Evolutionary conservation across 192 early-diverging fungal genomes (phyloP), one percentile per base, ranked within the genome.

Genomic region (Pilobolus umbonatus): DNA sequence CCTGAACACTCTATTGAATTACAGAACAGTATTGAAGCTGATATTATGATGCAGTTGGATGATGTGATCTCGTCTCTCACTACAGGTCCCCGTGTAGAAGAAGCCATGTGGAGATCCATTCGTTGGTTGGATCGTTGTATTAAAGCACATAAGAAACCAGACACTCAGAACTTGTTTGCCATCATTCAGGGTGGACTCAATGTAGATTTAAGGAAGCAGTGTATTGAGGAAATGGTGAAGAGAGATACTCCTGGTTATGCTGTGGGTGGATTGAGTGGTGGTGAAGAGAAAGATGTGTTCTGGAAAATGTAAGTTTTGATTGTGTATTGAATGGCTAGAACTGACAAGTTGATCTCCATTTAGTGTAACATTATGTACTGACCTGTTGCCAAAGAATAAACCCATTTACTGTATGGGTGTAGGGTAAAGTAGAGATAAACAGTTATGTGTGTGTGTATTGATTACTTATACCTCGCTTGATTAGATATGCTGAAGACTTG

Each of bases 391-490:
- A 21, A 73, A 83, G 19, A 79, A 76, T 57, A 93, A 93, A 60
- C 91, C 91, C 21, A 87, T 88, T 62, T 93, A 93, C 75, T 93
- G 89, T 74, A 93, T 93, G 91, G 91, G 91, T 17, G 88, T 93
- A 26, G 91, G 91, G 48, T 87, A 72, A 21, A 57, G 17, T 38
- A 42, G 15, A 15, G 5, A 17, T 12, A 15, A 15, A 1, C 11
- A 15, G 12, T 2, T 42, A 17, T 1, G 2, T 17, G 15, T 17
- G 14, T 40, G 11, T 7, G n/a, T 40, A 17, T 42, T 42, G 5
- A 35, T 8, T 8, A 42, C 19, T 42, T 17, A 53, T 10, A 35
- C 12, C 7, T 22, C 14, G 22, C 9, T 52, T 35, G 15, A 11
- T 21, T 68, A 78, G 76, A 10, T 84, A 91, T 50, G 86, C 89